Base-by-base conservation (phyloP, 768 basidiomycete genomes). In the Flagelloscypha sp. region DNA sequence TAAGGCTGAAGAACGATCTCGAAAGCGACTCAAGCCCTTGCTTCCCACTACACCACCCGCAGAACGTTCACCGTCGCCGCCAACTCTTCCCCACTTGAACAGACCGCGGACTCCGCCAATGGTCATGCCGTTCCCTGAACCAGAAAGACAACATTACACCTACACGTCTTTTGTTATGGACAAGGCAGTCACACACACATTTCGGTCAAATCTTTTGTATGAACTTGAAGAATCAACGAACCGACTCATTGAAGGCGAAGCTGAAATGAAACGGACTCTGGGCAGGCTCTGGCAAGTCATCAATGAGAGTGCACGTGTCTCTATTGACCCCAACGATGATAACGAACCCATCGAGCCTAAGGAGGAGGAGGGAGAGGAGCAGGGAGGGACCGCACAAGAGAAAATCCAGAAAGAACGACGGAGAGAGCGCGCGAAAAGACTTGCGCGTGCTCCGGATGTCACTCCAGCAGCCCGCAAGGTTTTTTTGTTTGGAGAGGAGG, bases 101-200 rank as follows among this genome's bases (percentile, higher is more conserved):
- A 78, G 82, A 6, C 80, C 83, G 8, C 66, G 70, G 13, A 83
- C 84, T 1, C 87, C 88, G 4, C 85, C 88, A 7, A 68, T 85
- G 18, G 64, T 70, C 16, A 74, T 85, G 0, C 85, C 87, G 3
- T 89, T 88, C 49, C 74, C 79, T 16, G 63, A 74, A 15, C 84
- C 84, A 17, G 66, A 66, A 16, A 55, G 66, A 7, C 73, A 80
- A 33, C 85, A 89, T 49, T 67, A 78, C 40, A 80, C 71, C 42
- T 89, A 84, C 57, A 72, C 85, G 13, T 84, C 86, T 0, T 85
- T 87, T 47, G 85, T 92, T 10, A 71, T 89, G 69, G 87, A 90
- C 53, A 84, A 80, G 43, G 72, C 84, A 6, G 76, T 85, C 11
- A 85, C 83, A 12, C 82, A 85, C 53, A 77, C 87, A 4, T 92